Evolutionary conservation across 805 yeast species (phyloP).

Genomic region (Tetrapisispora taiwanensis): DNA sequence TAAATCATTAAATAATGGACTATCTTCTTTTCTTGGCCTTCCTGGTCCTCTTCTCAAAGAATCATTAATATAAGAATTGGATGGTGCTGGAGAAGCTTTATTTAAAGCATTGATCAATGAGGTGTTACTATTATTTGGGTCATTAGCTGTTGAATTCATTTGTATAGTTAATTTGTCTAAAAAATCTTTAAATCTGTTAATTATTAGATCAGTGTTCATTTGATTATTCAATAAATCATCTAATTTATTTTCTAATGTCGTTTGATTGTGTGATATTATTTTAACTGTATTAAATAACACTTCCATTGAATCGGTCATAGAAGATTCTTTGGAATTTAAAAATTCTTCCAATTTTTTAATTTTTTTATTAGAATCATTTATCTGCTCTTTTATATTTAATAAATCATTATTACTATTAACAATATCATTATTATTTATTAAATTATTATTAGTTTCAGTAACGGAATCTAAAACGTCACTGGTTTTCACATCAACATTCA

Average conservation of each 20-base stretch:
- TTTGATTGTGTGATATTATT: slow-evolving; percentile 26
- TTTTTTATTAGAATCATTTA: slow-evolving; percentile 2
- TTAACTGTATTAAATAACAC: slow-evolving; percentile 21
- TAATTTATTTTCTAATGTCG: slow-evolving; percentile 27
- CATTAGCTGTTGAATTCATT: background rate
- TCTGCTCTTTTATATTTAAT: slow-evolving; percentile 24
- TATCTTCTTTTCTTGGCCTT: slow-evolving; percentile 23
- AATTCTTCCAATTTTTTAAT: slow-evolving; percentile 12
- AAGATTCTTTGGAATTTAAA: slow-evolving; percentile 11
- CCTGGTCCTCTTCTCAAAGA: slow-evolving; percentile 26
- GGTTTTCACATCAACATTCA: background rate
- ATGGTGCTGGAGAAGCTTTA: background rate
- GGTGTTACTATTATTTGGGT: background rate
- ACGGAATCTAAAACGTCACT: background rate
- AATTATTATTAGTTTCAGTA: background rate
- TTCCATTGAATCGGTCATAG: slow-evolving; percentile 13
- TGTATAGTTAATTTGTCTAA: background rate
- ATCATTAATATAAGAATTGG: background rate
- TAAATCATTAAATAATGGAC: slow-evolving; percentile 4
- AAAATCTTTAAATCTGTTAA: slow-evolving; percentile 17
- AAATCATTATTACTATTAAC: slow-evolving; percentile 14
- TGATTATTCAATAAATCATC: slow-evolving; percentile 29
- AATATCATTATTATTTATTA: slow-evolving; percentile 30
- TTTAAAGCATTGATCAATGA: background rate
- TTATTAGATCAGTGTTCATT: slow-evolving; percentile 27